Evolutionary conservation across 2,329 filamentous ascomycete genomes (phyloP), one percentile per base, ranked within the genome.

Genomic region (Pseudocercospora crystallina): DNA sequence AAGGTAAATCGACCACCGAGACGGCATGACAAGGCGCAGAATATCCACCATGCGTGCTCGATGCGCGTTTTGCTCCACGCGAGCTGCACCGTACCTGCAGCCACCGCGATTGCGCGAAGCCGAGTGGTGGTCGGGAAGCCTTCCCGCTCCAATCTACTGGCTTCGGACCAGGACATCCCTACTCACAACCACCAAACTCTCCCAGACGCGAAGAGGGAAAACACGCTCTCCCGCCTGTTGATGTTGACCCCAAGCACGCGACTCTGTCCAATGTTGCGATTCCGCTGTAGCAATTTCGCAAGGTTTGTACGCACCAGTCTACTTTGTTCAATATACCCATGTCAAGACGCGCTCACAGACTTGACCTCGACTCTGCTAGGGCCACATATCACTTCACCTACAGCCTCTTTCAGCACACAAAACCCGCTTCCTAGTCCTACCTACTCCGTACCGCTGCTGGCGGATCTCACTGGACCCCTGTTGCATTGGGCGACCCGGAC

Each of bases 221-320:
- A 26, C 20, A 26, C 20, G 20, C 20, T 26, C 20, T 26, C 20
- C 20, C 20, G 20, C 50, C 39, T 46, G 45, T 14, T 32, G 29
- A 14, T 42, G 48, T 51, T 40, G 34, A 20, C 31, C 37, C 31
- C 41, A 32, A 30, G 45, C 45, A 41, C 48, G 41, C 43, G 37
- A 37, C 36, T 3, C 31, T 40, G 17, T 15, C 32, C 38, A 17
- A 8, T 34, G 40, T 9, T 9, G 29, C 30, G 34, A 32, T 26
- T 42, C 38, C 32, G 38, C 17, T 39, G 45, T 36, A 34, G 35
- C 38, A 51, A 53, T 53, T 43, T 51, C 54, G 37, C 46, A 46
- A 51, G 53, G 31, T 50, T 56, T 38, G 38, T 51, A 26, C 11
- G 31, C 49, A 15, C 38, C 43, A 40, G 15, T 34, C 44, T 49